Evolutionary conservation across 1,284 basidiomycete species (phyloP), one percentile per base, ranked within the genome.

Genomic region (Trichosporon coremiiforme): DNA sequence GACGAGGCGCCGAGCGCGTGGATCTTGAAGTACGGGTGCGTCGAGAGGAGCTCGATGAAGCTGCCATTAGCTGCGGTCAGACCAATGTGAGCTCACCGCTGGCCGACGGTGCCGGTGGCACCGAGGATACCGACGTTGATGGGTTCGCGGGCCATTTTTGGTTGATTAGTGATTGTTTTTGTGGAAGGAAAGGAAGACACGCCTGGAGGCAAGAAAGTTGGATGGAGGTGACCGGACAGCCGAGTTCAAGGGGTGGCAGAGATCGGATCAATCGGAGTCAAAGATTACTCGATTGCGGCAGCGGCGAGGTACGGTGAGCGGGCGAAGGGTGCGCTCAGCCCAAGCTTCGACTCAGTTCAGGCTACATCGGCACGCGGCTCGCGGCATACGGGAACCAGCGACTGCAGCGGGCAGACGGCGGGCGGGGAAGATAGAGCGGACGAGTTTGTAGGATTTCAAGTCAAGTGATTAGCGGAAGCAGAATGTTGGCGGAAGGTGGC

Each of bases 21-120:
- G 73, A 98, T 87, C 72, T 87, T 85, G 84, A 99, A 98, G 88
- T 92, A 96, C 0, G 96, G 95, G 82, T 99, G 97, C 12, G 86
- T 82, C 7, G 92, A 87, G 64, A 99, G 90, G 69, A 98, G 90
- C 70, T 90, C 87, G 83, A 99, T 94, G 84, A 99, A 99, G 66
- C 82, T 82, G 74, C 57, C 6, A 41, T 66, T 41, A 69, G 68
- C 62, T 35, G 13, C 2, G 15, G n/a, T 9, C 35, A 33, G 45
- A 57, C 12, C 8, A 25, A 25, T 25, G 10, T 4, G 13, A 41
- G 53, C 78, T 70, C 62, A 82, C 70, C 93, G 89, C 84, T 98
- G 95, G 25, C 95, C 95, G 69, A 98, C 95, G 65, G 93, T 96
- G 83, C 95, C 97, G 0, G 97, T 99, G 5, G 97, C 97, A 64